Base-by-base conservation (phyloP, 2,329 filamentous ascomycete genomes). In the Colletotrichum sp. region DNA sequence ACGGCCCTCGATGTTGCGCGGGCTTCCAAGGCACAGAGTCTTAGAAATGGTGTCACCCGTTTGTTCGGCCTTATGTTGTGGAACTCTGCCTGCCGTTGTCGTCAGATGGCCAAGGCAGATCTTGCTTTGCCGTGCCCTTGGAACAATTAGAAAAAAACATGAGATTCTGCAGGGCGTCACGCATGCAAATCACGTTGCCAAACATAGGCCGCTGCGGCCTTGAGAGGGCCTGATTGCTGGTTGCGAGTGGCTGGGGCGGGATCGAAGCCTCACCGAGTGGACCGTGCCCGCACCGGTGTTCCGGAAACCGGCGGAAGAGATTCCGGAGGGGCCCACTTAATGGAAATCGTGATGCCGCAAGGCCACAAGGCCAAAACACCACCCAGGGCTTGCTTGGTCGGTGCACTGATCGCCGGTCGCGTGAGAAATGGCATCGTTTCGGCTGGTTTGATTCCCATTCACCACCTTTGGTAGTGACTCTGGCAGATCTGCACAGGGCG, bases 371-470 rank as follows among this genome's bases (percentile, higher is more conserved):
- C 73, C 38, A 60, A 30, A 32, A 34, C 66, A 21, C 60, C 15
- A 62, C 36, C 10, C 28, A 38, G 30, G 43, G n/a, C 24, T 12
- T 67, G 18, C n/a, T 12, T 67, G 18, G 61, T 61, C 60, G 68
- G 61, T 60, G 72, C 55, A 55, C 61, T 66, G 64, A 73, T 75
- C 70, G 61, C 61, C 68, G 52, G 72, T 28, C 62, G 68, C 65
- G 62, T 62, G 70, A 68, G 62, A 67, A 73, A 52, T 73, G 69
- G 60, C 36, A 72, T 62, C 65, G 72, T 75, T 72, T 75, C 70
- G 70, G 38, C 73, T 68, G 73, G 62, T 75, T 75, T 64, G 73
- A 75, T 75, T 67, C 62, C 58, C 38, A 72, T 72, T 66, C 72
- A 67, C 52, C 43, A 43, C 24, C 30, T 64, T 56, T 61, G 73